Conservation (phyloP, 2,329 filamentous ascomycete genomes). For the Colletotrichum cereale region DNA sequence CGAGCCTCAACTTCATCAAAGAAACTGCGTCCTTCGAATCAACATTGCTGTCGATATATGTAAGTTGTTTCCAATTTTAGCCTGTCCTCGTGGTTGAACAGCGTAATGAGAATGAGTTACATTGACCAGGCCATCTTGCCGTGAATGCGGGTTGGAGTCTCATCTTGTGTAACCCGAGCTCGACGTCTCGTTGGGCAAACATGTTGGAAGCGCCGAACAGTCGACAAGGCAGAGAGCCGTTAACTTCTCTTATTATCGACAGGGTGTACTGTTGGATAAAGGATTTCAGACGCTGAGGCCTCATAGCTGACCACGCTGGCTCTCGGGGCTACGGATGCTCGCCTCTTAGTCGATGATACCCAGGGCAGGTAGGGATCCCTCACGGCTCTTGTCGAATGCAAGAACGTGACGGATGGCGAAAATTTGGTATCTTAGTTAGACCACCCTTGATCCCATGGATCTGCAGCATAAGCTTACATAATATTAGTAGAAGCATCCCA, state of each 20-base stretch:
- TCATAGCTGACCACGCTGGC: not conserved
- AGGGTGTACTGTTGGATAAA: not conserved
- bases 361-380: not conserved
- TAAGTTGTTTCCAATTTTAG: constrained; percentile 31
- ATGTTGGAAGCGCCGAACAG: not conserved
- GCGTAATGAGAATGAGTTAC: constrained; percentile 1
- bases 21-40: not conserved
- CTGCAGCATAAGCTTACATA: not conserved
- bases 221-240: not conserved
- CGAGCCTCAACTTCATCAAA: constrained; percentile 8
- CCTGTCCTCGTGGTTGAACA: constrained; percentile 1
- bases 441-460: not conserved
- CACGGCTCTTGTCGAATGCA: not conserved
- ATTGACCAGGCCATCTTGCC: constrained; percentile 16
- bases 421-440: constrained; percentile 1
- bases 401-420: not conserved
- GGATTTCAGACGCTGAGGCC: not conserved
- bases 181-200: constrained; percentile 2
- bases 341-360: not conserved
- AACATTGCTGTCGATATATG: constrained; percentile 13
- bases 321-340: not conserved
- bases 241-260: not conserved
- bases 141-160: constrained; percentile 15
- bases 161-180: constrained; percentile 25
- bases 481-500: not conserved